Conservation (phyloP, 2,329 filamentous ascomycete genomes). For the Hypoxylon sp. region DNA sequence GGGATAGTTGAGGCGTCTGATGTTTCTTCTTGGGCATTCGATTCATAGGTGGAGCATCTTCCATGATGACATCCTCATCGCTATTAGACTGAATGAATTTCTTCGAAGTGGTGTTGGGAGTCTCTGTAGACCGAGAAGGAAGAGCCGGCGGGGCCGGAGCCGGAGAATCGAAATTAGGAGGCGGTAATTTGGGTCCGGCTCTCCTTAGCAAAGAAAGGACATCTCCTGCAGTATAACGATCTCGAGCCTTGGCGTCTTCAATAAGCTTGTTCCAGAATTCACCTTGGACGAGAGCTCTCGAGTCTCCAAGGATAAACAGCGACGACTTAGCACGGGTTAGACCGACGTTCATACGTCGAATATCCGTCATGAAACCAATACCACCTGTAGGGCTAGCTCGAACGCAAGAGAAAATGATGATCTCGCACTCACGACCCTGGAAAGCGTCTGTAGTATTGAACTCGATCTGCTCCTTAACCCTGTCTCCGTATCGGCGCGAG, state of each 20-base stretch:
- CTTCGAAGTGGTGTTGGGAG: not conserved
- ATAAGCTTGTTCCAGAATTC: slow-evolving; percentile 93
- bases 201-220: slow-evolving; percentile 65
- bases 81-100: slow-evolving; percentile 5
- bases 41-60: slow-evolving; percentile 45
- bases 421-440: slow-evolving; percentile 94
- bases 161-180: slow-evolving; percentile 42
- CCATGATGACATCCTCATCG: slow-evolving; percentile 52
- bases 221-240: slow-evolving; percentile 81
- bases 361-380: slow-evolving; percentile 98
- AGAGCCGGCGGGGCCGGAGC: slow-evolving; percentile 14
- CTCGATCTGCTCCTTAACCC: slow-evolving; percentile 84
- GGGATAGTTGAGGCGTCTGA: slow-evolving; percentile 48
- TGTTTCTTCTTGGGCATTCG: slow-evolving; percentile 42
- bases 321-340: slow-evolving; percentile 96
- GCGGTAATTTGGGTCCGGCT: slow-evolving; percentile 57
- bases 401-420: slow-evolving; percentile 99
- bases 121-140: slow-evolving; percentile 4
- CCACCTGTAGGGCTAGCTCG: slow-evolving; percentile 92
- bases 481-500: slow-evolving; percentile 77
- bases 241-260: slow-evolving; percentile 80
- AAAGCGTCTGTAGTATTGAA: slow-evolving; percentile 99
- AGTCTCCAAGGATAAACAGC: slow-evolving; percentile 96
- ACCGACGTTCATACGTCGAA: slow-evolving; percentile 99
- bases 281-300: slow-evolving; percentile 85